Conservation (phyloP, 2,329 filamentous ascomycete species). For the Cladophialophora yegresii region DNA sequence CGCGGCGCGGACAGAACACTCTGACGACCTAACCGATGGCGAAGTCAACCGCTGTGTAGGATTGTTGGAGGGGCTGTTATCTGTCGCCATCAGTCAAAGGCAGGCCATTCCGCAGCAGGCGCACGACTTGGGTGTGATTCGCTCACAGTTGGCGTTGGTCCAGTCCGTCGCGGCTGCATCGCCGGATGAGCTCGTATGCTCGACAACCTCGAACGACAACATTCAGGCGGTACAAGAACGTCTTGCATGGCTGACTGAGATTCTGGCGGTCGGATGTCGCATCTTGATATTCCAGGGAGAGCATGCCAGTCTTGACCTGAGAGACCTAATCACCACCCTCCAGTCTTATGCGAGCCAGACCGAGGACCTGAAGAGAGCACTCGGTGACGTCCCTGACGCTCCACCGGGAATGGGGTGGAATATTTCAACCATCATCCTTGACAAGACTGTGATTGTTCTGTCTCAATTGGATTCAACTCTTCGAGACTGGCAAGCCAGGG, state of each 20-base stretch:
- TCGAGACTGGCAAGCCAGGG: slow-evolving; percentile 46
- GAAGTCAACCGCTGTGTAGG: slow-evolving; percentile 79
- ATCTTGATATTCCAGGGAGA: slow-evolving; percentile 68
- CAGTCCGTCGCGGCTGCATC: slow-evolving; percentile 5
- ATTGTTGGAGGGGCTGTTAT: slow-evolving; percentile 81
- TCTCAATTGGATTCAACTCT: slow-evolving; percentile 43
- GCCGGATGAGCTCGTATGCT: neutral
- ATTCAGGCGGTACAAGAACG: slow-evolving; percentile 36
- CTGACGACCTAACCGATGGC: slow-evolving; percentile 77
- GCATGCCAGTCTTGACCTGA: slow-evolving; percentile 59
- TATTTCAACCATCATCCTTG: slow-evolving; percentile 1
- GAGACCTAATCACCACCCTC: slow-evolving; percentile 50
- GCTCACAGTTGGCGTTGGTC: slow-evolving; percentile 14
- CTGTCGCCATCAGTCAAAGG: slow-evolving; percentile 49
- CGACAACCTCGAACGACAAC: neutral
- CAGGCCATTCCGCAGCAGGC: slow-evolving; percentile 41
- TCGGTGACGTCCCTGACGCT: slow-evolving; percentile 51
- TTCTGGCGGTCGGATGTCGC: slow-evolving; percentile 64
- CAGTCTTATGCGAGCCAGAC: slow-evolving; percentile 55
- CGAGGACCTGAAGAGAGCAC: slow-evolving; percentile 47
- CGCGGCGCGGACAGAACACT: slow-evolving; percentile 69
- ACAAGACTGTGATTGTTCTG: slow-evolving; percentile 24
- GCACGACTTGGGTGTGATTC: slow-evolving; percentile 39
- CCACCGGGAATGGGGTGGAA: slow-evolving; percentile 51
- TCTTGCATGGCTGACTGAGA: slow-evolving; percentile 64